Percentiles rank a stretch among this genome's conserved stretches.
phyloP scores from a whole-genome alignment of 2,329 filamentous ascomycete species.

The Hypoxylon sp. region DNA sequence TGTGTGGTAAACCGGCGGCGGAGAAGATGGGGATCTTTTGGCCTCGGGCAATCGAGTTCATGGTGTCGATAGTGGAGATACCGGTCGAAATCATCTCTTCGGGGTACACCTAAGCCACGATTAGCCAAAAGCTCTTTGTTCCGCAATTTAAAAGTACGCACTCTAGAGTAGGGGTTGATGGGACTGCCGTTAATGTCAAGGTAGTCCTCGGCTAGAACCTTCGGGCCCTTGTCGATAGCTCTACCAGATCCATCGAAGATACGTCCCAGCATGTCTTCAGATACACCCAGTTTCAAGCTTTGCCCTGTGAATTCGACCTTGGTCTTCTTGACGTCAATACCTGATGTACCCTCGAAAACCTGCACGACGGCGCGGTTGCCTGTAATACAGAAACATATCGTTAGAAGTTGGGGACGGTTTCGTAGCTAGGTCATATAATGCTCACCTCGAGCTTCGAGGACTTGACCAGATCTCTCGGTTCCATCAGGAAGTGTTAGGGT shows the following conservation, averaged over 20 bases:
- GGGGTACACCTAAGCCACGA: conserved; percentile 82
- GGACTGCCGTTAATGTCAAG: conserved; percentile 99
- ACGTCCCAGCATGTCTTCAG: conserved; percentile 99
- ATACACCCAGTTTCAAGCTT: conserved; percentile 98
- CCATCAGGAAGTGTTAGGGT: conserved; percentile 96
- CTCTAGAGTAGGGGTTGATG: conserved; percentile 98
- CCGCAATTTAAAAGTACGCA: conserved; percentile 62
- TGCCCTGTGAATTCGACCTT: conserved; percentile 98
- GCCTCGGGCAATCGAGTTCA: conserved; percentile 97
- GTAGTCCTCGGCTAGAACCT: conserved; percentile 97
- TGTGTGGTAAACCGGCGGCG: conserved; percentile 96
- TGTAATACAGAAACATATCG: conserved; percentile 58
- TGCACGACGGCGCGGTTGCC: conserved; percentile 95
- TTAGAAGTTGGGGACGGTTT: conserved; percentile 39
- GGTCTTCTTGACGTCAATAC: conserved; percentile 99
- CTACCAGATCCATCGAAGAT: conserved; percentile 98
- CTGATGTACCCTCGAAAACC: conserved; percentile 97
- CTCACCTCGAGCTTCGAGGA: conserved; percentile 95
- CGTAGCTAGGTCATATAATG: conserved; percentile 20
- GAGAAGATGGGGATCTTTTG: conserved; percentile 99
- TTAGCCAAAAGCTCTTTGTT: conserved; percentile 35
- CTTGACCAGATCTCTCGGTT: conserved; percentile 92
- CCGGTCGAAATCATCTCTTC: conserved; percentile 99
- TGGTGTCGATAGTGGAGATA: conserved; percentile 99
- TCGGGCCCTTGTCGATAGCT: conserved; percentile 98